Percentiles rank a stretch among this genome's conserved stretches.
Conservation (phyloP, 345 rosid genomes). For the Acer yangbiense region DNA sequence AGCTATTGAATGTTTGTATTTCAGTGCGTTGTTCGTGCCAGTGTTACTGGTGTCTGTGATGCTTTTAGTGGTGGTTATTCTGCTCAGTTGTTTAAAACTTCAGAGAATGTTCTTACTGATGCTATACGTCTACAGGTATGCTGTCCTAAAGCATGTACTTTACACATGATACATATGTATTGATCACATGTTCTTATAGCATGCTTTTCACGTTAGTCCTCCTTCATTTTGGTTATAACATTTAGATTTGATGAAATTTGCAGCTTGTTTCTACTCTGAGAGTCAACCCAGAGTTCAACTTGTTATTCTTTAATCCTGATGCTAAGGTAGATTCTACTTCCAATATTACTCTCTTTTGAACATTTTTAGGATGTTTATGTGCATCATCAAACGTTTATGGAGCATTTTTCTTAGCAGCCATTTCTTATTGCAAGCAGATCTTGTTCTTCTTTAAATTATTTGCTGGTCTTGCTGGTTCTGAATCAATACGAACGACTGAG, state of each 20-base stretch:
- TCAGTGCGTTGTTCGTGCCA: conserved; percentile 84
- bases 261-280: conserved; percentile 88
- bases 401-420: background rate
- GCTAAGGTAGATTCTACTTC: conserved; percentile 65
- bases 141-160: conserved; percentile 20
- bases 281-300: conserved; percentile 77
- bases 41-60: conserved; percentile 57
- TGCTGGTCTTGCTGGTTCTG: conserved; percentile 6
- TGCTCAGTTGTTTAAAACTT: conserved; percentile 46
- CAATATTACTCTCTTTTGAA: conserved; percentile 1
- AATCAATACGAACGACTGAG: background rate
- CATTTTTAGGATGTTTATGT: background rate
- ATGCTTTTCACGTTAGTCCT: background rate
- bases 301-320: conserved; percentile 69
- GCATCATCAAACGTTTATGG: background rate
- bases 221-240: conserved; percentile 19
- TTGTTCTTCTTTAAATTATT: conserved; percentile 1
- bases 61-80: conserved; percentile 36
- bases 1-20: conserved; percentile 28
- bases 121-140: conserved; percentile 79
- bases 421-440: background rate
- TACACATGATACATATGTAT: background rate
- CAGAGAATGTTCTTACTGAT: conserved; percentile 57
- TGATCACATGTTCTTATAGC: background rate
- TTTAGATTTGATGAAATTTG: conserved; percentile 36